These are phyloP conservation scores for Breviolum minutum DNA, from an alignment of 73 alveolate genomes.

Conservation along the genomic window DNA sequence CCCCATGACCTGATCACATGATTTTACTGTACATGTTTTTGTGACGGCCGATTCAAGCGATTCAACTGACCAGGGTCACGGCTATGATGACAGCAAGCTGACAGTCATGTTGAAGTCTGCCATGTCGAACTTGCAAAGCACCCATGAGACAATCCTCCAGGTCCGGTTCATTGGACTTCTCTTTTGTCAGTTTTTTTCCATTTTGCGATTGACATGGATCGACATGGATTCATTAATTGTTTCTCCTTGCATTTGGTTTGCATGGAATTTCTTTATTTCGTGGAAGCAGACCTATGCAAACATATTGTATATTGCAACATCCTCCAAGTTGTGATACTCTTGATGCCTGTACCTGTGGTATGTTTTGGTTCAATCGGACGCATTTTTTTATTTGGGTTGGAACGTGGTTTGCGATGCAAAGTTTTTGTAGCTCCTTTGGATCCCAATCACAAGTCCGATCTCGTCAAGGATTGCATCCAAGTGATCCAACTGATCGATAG, in stretches of 20 bases:
- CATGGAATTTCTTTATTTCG: no score
- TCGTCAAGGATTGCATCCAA: no score
- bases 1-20: no score
- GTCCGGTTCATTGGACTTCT: not conserved
- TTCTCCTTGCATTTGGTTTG: no score
- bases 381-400: not conserved
- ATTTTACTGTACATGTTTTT: no score
- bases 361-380: not conserved
- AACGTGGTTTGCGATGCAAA: constrained; percentile 6
- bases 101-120: constrained; percentile 7
- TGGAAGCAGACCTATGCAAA: no score
- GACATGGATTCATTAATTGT: no score
- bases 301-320: no score
- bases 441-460: not conserved
- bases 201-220: not conserved
- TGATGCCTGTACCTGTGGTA: not conserved
- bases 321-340: not conserved
- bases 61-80: no score
- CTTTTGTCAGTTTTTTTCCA: not conserved
- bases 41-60: no score
- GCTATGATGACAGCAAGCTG: constrained; percentile 2
- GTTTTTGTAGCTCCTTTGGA: not conserved
- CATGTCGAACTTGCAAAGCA: not conserved
- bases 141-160: constrained; percentile 2
- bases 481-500: no score